phyloP scores from a whole-genome alignment of 768 basidiomycete genomes.

The Coprinopsis cinerea region DNA sequence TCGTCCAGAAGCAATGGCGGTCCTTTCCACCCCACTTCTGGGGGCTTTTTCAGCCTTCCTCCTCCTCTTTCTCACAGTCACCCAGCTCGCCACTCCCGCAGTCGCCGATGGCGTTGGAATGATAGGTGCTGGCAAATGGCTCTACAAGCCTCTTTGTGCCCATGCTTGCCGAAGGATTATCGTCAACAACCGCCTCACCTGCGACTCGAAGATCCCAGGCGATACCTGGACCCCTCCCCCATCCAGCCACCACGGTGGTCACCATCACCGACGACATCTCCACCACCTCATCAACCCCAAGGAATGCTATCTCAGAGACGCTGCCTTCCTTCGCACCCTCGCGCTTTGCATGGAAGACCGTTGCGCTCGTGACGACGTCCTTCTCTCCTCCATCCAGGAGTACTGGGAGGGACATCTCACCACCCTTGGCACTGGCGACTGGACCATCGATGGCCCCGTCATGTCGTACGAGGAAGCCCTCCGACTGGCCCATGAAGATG shows the following conservation, averaged over 20 bases:
- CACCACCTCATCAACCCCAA: constrained; percentile 1
- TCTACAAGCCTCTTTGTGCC: constrained; percentile 8
- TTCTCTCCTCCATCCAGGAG: constrained; percentile 4
- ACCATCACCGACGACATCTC: not conserved
- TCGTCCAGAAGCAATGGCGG: too few relatives aligned
- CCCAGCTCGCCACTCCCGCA: too few relatives aligned
- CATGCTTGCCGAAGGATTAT: constrained; percentile 9
- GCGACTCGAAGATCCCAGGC: constrained; percentile 4
- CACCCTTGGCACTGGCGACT: constrained; percentile 7
- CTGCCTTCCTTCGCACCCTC: constrained; percentile 11
- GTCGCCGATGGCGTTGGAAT: constrained; percentile 7
- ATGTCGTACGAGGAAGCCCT: constrained; percentile 11
- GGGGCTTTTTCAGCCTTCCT: too few relatives aligned
- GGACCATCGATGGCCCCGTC: not conserved
- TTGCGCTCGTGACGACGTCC: constrained; percentile 6
- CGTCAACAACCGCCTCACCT: constrained; percentile 3
- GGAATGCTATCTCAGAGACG: constrained; percentile 11
- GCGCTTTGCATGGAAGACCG: constrained; percentile 7
- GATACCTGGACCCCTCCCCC: not conserved
- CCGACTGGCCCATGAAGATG: constrained; percentile 1
- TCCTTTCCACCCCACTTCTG: too few relatives aligned
- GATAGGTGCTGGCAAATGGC: constrained; percentile 7
- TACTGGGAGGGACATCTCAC: constrained; percentile 10
- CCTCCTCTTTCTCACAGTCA: too few relatives aligned
- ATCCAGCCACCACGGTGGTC: too few relatives aligned